Evolutionary conservation across 1,139 yeast species (phyloP), one percentile per base, ranked within the genome.

Genomic region (Candida labiduridarum): DNA sequence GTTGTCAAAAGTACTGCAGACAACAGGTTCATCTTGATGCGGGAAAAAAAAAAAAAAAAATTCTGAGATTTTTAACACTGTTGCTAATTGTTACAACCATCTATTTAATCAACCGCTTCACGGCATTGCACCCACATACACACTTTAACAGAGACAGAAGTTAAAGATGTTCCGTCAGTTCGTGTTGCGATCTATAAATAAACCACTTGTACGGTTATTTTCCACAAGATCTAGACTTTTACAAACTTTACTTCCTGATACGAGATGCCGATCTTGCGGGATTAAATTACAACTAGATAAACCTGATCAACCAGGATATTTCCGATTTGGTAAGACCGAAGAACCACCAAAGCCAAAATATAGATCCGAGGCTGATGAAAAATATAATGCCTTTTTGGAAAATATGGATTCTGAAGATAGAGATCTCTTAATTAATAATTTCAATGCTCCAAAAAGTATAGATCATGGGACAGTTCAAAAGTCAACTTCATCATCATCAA

Each of bases 191-290:
- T 11, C 29, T 10, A 4, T 18, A 22, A 33, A n/a, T 14, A 43
- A 22, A 22, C 22, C 31, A 25, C 15, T 19, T 15, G 9, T 34
- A 22, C 22, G 39, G 35, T 27, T 34, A 12, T 11, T 43, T 22
- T 40, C 43, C 4, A 40, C 43, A 11, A 15, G 33, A 14, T 27
- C 43, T 2, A 25, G 19, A 40, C 7, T 27, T 25, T 40, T 22
- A 27, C 4, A 22, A 22, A 22, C 25, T 22, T 22, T 15, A 10
- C 43, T 40, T n/a, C 9, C 59, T 14, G 55, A 62, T 33, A 63
- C 66, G 1, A 59, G 63, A 36, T 69, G 74, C 50, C 54, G 54
- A 7, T 71, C 84, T 2, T 84, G 89, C 66, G 89, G 89, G 35
- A 67, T 82, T 7, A 63, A 65, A 18, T 67, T 22, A 22, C 89